These are phyloP conservation scores for Colletotrichum kahawae DNA, from an alignment of 2,329 filamentous ascomycete genomes.

Conservation along the genomic window DNA sequence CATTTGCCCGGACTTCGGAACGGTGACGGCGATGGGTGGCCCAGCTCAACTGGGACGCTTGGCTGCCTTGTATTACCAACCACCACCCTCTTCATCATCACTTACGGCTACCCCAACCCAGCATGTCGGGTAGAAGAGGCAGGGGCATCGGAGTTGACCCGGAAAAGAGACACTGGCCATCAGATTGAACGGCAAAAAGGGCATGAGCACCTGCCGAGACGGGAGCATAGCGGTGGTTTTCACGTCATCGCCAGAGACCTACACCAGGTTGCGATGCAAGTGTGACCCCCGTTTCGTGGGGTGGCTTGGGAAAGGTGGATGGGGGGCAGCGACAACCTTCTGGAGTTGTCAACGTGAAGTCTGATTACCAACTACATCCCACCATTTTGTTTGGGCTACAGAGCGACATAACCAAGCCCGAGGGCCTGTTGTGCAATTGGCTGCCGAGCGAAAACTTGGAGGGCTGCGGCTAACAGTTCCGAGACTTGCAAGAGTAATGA, in stretches of 20 bases:
- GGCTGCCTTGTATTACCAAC: background rate
- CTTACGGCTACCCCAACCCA: background rate
- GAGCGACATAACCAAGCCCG: background rate
- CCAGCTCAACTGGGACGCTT: background rate
- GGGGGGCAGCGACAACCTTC: slow-evolving; percentile 6
- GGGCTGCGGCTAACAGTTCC: background rate
- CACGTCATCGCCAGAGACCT: slow-evolving; percentile 4
- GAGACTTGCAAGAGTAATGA: background rate
- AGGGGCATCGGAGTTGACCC: background rate
- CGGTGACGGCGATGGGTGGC: background rate
- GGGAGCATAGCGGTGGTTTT: background rate
- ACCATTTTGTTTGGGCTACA: background rate
- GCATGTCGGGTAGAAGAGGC: background rate
- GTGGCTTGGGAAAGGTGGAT: slow-evolving; percentile 5
- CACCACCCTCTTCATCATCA: background rate
- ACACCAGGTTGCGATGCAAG: slow-evolving; percentile 6
- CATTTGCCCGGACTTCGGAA: background rate
- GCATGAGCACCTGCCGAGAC: background rate
- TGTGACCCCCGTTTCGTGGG: slow-evolving; percentile 20
- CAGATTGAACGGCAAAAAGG: background rate
- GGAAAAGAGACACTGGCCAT: background rate
- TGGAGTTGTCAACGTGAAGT: background rate
- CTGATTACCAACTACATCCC: slow-evolving; percentile 14
- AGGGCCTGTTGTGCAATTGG: background rate
- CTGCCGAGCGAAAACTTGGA: background rate